phyloP scores from a whole-genome alignment of 2,329 filamentous ascomycete species.

The Lasiodiplodia theobromae region DNA sequence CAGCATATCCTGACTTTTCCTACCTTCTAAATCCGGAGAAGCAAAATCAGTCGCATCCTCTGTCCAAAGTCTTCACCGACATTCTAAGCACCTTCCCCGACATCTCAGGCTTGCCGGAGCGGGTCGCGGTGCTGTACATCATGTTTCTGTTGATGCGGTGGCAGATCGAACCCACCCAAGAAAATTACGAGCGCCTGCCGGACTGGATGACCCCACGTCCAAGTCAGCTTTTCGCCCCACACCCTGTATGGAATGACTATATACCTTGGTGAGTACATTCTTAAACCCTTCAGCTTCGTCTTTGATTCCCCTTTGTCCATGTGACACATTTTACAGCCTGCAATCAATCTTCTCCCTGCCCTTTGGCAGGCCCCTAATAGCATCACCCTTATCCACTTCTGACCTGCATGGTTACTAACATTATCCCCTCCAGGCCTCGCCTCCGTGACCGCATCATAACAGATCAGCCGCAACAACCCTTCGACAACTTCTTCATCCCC shows the following conservation, averaged over 20 bases:
- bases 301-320: not conserved
- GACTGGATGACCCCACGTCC: constrained; percentile 73
- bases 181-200: constrained; percentile 81
- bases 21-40: constrained; percentile 76
- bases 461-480: constrained; percentile 59
- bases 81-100: constrained; percentile 85
- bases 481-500: constrained; percentile 84
- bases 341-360: not conserved
- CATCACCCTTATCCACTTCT: not conserved
- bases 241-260: constrained; percentile 85
- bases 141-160: constrained; percentile 88
- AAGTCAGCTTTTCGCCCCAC: constrained; percentile 70
- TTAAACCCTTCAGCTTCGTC: not conserved
- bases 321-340: not conserved
- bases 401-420: not conserved
- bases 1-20: constrained; percentile 79
- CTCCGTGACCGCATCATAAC: constrained; percentile 69
- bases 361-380: too few relatives aligned
- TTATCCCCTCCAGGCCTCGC: constrained; percentile 56
- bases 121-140: constrained; percentile 79
- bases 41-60: constrained; percentile 70
- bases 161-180: constrained; percentile 79
- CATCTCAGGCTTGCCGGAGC: constrained; percentile 78
- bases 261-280: constrained; percentile 66
- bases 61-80: constrained; percentile 86